A percentile compares a stretch with the other conserved stretches of the same genome.
Conservation (phyloP, 1,284 basidiomycete species). For the Moesziomyces aphidis region DNA sequence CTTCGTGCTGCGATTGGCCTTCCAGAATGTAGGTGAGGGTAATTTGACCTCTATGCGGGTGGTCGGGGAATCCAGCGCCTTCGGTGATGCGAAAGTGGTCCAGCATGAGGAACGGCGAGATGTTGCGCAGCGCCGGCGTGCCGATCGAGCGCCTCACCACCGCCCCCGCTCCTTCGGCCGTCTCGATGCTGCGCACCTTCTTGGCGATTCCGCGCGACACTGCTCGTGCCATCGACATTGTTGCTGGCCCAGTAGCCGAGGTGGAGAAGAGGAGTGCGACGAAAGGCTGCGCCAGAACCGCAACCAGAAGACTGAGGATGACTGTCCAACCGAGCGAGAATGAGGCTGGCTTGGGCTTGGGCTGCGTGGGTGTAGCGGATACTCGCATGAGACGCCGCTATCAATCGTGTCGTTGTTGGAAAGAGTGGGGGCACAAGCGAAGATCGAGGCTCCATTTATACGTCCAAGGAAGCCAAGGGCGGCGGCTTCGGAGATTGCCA, state of each 20-base stretch:
- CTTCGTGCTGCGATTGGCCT: conserved; percentile 87
- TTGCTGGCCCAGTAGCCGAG: background rate
- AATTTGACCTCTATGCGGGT: conserved; percentile 75
- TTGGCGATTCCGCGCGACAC: conserved; percentile 79
- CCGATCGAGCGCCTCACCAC: conserved; percentile 91
- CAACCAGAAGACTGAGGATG: background rate
- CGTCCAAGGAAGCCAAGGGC: too few species aligned
- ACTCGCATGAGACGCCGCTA: background rate
- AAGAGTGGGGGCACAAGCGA: too few species aligned
- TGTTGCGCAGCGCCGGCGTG: conserved; percentile 77
- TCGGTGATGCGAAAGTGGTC: conserved; percentile 70
- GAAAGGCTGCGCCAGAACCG: conserved; percentile 5
- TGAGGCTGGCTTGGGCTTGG: background rate
- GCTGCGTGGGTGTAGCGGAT: background rate
- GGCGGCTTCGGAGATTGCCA: background rate
- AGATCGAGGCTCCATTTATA: too few species aligned
- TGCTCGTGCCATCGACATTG: conserved; percentile 10
- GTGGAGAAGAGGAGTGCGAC: background rate
- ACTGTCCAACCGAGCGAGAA: background rate
- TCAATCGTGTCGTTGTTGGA: background rate
- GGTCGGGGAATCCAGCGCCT: conserved; percentile 74
- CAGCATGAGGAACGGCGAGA: conserved; percentile 88
- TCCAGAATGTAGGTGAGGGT: conserved; percentile 84
- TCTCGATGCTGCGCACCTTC: conserved; percentile 82
- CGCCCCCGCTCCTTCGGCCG: conserved; percentile 87